Evolutionary conservation across 352 stramenopile genomes (phyloP), one percentile per base, ranked within the genome.

Genomic region (Phytophthora multivora): DNA sequence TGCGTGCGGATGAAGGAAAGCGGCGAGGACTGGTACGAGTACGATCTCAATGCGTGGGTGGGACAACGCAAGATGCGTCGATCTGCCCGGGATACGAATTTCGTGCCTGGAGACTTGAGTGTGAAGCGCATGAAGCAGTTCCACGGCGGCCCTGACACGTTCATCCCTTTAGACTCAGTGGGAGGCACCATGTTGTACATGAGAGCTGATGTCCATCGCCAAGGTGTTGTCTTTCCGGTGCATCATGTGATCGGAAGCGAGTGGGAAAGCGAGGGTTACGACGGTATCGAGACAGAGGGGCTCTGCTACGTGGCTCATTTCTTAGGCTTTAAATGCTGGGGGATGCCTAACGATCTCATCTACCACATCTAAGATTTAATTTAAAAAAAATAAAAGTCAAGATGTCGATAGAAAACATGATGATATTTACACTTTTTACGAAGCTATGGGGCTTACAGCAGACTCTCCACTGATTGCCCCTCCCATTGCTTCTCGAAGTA

Each of bases 141-240:
- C 15, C 36, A 62, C 13, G 55, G 50, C 8, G 39, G 28, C 0
- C 6, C 49, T 13, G 36, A 65, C 8, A 46, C 51, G 8, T 61
- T 58, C 40, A 46, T 83, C 4, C 54, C 59, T 16, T 53, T 83
- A 3, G 77, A 86, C 56, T 81, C 73, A 2, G 77, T 83, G 11
- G 77, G 77, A 16, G 73, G 71, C 3, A 83, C 71, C 1, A 79
- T 81, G 69, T 35, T 86, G 12, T 86, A 84, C 33, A 66, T 83
- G 13, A 55, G 48, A 4, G 77, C 71, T 18, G 77, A 83, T 19
- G 48, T 83, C 23, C 77, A 86, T 48, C 59, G 77, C 0, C 73
- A 83, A 38, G 77, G 74, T 10, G 75, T 83, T 6, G 4, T 78
- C 1, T 86, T 86, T 26, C 48, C 77, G 19, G 54, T 73, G 15